Percentiles rank a stretch among this genome's conserved stretches.
Evolutionary conservation across 805 yeast genomes (phyloP).

Genomic region (Yarrowia divulgata): DNA sequence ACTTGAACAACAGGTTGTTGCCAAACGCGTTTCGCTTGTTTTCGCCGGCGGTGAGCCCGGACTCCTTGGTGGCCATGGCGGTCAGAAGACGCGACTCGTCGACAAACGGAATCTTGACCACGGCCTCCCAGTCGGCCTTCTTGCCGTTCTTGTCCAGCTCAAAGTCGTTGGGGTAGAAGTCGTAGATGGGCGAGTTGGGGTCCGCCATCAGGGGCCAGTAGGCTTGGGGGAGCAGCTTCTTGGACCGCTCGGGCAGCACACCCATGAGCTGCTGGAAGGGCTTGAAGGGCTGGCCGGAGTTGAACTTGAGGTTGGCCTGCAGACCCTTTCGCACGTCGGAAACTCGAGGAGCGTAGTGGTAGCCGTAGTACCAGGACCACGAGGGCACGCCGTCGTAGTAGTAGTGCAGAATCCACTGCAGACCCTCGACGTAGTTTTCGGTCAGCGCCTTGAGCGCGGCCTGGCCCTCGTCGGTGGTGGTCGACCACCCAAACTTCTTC

Average conservation of each 20-base stretch:
- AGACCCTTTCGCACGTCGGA: slow-evolving; percentile 83
- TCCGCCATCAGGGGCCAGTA: slow-evolving; percentile 87
- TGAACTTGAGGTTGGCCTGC: slow-evolving; percentile 58
- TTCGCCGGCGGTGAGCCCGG: slow-evolving; percentile 72
- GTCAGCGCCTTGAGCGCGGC: slow-evolving; percentile 68
- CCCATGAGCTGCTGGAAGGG: slow-evolving; percentile 98
- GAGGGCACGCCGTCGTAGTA: slow-evolving; percentile 91
- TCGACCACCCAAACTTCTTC: slow-evolving; percentile 74
- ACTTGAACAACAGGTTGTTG: slow-evolving; percentile 67
- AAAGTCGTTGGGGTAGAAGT: slow-evolving; percentile 89
- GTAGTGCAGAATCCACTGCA: slow-evolving; percentile 95
- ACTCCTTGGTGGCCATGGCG: slow-evolving; percentile 73
- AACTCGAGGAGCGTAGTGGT: slow-evolving; percentile 94
- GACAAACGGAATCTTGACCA: slow-evolving; percentile 89
- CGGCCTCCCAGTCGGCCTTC: slow-evolving; percentile 97
- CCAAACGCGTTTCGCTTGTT: slow-evolving; percentile 78
- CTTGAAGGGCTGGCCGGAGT: slow-evolving; percentile 75
- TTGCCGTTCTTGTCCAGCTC: slow-evolving; percentile 92
- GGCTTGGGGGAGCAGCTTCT: slow-evolving; percentile 73
- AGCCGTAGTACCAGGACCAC: slow-evolving; percentile 93
- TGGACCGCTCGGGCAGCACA: slow-evolving; percentile 92
- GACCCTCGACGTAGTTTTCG: slow-evolving; percentile 87
- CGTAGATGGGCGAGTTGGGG: slow-evolving; percentile 81
- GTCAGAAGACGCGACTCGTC: slow-evolving; percentile 77
- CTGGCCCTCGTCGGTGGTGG: slow-evolving; percentile 60